Evolutionary conservation across 768 basidiomycete species (phyloP), one percentile per base, ranked within the genome.

Genomic region (Candolleomyces aberdarensis): DNA sequence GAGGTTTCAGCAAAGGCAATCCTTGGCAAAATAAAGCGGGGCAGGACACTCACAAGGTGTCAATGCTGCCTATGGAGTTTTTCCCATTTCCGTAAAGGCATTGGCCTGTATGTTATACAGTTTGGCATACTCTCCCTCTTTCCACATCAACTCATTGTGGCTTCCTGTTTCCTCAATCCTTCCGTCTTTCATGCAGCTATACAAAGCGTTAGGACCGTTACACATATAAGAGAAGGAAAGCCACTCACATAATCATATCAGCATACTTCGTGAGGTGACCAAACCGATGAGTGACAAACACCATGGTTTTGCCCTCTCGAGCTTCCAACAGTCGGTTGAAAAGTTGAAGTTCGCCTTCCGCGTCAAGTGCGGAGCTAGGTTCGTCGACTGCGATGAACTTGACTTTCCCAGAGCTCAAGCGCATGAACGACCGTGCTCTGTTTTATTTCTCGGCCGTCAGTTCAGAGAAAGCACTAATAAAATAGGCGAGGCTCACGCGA

Each of bases 251-350:
- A 57, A 85, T 81, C 1, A 76, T 66, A 67, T 85, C 82, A 1
- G 83, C 85, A 14, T 78, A 66, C 54, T 75, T 78, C 0, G 76
- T 81, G 15, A 85, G 71, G 57, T 80, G 76, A 1, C 78, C 78
- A 60, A 84, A 84, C 2, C 82, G 75, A 64, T 88, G 86, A 0
- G 82, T 83, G 7, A 85, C 82, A 47, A 85, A 77, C 13, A 88
- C 70, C 70, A 83, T 75, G 0, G 84, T 87, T 70, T 80, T 85
- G 1, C 80, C 83, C 13, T 71, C 65, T 5, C 80, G 74, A 29
- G 67, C 63, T 1, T 67, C 64, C 3, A 73, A 70, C 39, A 86
- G 67, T 10, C 71, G 70, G 15, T 75, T 64, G 56, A 85, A 77
- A 11, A 87, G 71, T 1, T 77, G 71, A 14, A 74, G 76, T 66